Evolutionary conservation across 2,329 filamentous ascomycete species (phyloP), one percentile per base, ranked within the genome.

Genomic region (Aspergillus quadricinctus): DNA sequence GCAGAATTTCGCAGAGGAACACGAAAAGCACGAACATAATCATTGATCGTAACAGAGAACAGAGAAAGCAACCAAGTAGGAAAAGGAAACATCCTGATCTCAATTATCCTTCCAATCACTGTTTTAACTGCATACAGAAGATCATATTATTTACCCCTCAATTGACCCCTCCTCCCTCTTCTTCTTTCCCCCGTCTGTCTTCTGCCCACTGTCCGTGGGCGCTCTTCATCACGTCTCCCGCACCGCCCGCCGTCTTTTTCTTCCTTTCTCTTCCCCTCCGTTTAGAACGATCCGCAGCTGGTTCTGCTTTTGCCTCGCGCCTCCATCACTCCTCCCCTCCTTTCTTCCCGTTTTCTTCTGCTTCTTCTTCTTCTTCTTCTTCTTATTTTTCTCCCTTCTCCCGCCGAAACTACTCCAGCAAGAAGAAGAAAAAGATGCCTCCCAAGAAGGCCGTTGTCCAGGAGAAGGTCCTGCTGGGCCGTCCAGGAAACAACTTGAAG

Each of bases 401-500:
- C 62, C 66, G 61, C 66, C 80, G 81, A 66, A 72, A 74, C 61
- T 85, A 83, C 79, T 81, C 83, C 58, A 80, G 73, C 68, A 81
- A 78, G 66, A 79, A 82, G 72, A 79, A 82, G 71, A 87, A 76
- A 75, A 92, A 85, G 75, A 99, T 99, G 94, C 83, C 91, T 79
- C 94, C 94, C 76, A 99, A 99, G 85, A 97, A 97, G 81, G 81
- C 79, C 53, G 88, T 86, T 69, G 86, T 90, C 70, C 89, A 97
- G 83, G 90, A 97, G 84, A 97, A 97, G 87, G 84, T 97, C 77
- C 87, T 94, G 68, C 84, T 99, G 78, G 94, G 94, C 77, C 85
- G 94, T 75, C 94, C 94, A 65, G 94, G 94, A 73, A 99, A 99
- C 85, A 97, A 86, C 80, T 78, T 99, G 78, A 99, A 97, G 86